Conservation (phyloP, 164 flowering plant species). For the Buxus sempervirens region DNA sequence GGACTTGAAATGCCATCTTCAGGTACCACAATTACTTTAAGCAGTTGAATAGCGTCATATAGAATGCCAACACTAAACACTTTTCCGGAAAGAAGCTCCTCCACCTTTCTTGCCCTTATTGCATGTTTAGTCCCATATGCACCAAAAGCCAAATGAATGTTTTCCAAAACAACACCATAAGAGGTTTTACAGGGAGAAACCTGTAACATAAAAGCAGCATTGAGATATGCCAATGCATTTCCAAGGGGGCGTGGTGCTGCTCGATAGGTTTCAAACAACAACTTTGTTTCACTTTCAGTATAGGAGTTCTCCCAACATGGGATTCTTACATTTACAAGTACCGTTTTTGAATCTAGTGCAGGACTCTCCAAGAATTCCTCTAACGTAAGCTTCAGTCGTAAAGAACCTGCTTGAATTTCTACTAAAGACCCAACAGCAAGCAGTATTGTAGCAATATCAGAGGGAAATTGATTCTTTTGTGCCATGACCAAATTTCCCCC, state of each 20-base stretch:
- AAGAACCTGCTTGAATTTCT: conserved; percentile 31
- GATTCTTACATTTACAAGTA: conserved; percentile 58
- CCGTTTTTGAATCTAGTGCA: conserved; percentile 41
- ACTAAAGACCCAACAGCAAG: conserved; percentile 61
- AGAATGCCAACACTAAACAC: conserved; percentile 33
- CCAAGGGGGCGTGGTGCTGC: conserved; percentile 89
- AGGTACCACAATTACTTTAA: conserved; percentile 48
- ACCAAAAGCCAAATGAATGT: conserved; percentile 70
- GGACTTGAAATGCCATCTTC: conserved; percentile 50
- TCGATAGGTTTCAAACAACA: conserved; percentile 77
- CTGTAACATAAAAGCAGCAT: conserved; percentile 80
- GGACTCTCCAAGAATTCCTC: conserved; percentile 69
- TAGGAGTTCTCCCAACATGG: conserved; percentile 37
- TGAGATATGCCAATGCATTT: conserved; percentile 74
- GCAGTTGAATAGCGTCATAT: conserved; percentile 50
- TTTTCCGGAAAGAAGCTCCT: conserved; percentile 62
- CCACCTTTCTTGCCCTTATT: conserved; percentile 62
- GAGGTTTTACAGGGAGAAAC: conserved; percentile 29
- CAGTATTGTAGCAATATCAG: conserved; percentile 83
- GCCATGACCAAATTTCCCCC: conserved; percentile 95
- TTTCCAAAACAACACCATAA: conserved; percentile 32
- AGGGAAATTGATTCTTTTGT: conserved; percentile 70
- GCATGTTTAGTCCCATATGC: conserved; percentile 79
- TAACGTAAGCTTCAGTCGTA: conserved; percentile 38
- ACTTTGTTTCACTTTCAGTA: conserved; percentile 13